Conservation (phyloP, 2,329 filamentous ascomycete genomes). For the Clarireedia paspali region DNA sequence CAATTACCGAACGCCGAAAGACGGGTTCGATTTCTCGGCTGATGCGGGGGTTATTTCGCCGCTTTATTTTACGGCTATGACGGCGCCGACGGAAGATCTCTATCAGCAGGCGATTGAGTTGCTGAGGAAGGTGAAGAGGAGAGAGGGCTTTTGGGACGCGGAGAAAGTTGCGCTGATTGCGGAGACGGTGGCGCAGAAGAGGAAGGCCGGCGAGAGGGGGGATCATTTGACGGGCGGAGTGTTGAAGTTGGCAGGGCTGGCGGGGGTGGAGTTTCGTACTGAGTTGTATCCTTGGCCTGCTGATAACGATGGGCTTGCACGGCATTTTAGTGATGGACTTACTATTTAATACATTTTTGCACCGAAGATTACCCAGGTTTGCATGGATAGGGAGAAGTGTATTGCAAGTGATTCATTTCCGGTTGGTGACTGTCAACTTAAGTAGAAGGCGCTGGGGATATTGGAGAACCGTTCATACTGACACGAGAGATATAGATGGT, state of each 20-base stretch:
- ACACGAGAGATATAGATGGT: too few relatives aligned
- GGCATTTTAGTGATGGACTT: too few relatives aligned
- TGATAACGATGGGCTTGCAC: too few relatives aligned
- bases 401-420: too few relatives aligned
- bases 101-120: conserved; percentile 14
- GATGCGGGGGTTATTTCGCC: conserved; percentile 15
- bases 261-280: background rate
- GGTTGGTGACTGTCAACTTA: too few relatives aligned
- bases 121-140: conserved; percentile 8
- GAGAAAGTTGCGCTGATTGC: conserved; percentile 9
- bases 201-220: background rate
- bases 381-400: too few relatives aligned
- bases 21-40: conserved; percentile 1
- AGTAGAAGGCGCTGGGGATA: too few relatives aligned
- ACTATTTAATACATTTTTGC: too few relatives aligned
- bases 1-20: background rate
- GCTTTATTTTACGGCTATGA: conserved; percentile 17
- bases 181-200: conserved; percentile 6
- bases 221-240: background rate
- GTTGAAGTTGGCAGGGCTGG: background rate
- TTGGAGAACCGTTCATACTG: too few relatives aligned
- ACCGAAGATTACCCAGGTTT: too few relatives aligned
- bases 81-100: background rate
- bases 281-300: background rate
- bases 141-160: conserved; percentile 17